These are phyloP conservation scores for Phytophthora chlamydospora DNA, from an alignment of 352 stramenopile species.

Conservation along the genomic window DNA sequence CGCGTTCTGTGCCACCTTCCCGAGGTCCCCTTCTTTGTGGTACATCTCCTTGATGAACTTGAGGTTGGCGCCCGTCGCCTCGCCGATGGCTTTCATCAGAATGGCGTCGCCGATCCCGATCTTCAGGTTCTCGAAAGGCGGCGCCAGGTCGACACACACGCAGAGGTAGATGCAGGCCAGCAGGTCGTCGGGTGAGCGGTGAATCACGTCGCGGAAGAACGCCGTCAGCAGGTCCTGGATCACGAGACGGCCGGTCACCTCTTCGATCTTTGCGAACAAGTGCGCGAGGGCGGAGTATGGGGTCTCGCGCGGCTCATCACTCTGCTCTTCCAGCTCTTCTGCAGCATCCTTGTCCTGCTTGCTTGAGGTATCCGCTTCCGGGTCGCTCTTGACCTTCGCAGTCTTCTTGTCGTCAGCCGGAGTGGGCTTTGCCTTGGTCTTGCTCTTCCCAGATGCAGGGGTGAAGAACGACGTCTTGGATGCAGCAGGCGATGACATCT, in stretches of 20 bases:
- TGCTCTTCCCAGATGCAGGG: conserved; percentile 20
- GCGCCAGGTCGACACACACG: conserved; percentile 92
- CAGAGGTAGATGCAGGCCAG: conserved; percentile 92
- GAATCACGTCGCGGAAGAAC: conserved; percentile 87
- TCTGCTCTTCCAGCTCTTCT: conserved; percentile 12
- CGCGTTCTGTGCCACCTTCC: conserved; percentile 94
- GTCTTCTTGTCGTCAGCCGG: conserved; percentile 19
- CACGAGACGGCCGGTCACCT: conserved; percentile 66
- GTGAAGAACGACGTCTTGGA: conserved; percentile 46
- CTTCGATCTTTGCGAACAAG: conserved; percentile 84
- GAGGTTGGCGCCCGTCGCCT: conserved; percentile 91
- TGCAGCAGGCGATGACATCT: conserved; percentile 12
- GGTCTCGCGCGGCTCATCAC: conserved; percentile 31
- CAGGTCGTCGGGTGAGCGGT: conserved; percentile 79
- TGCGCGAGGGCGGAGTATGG: conserved; percentile 68
- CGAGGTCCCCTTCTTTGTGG: conserved; percentile 96
- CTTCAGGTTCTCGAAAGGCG: conserved; percentile 97
- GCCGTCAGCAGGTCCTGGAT: conserved; percentile 89
- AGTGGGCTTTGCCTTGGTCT: conserved; percentile 23
- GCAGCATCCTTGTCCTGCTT: conserved; percentile 14
- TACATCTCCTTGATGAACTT: conserved; percentile 97
- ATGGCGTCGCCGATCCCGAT: conserved; percentile 98
- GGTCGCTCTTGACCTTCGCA: conserved; percentile 11
- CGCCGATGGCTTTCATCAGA: conserved; percentile 97
- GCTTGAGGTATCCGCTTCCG: conserved; percentile 14